A percentile compares a stretch with the other conserved stretches of the same genome.
phyloP scores from a whole-genome alignment of 2,329 filamentous ascomycete genomes.

The Thielaviopsis cerberus region DNA sequence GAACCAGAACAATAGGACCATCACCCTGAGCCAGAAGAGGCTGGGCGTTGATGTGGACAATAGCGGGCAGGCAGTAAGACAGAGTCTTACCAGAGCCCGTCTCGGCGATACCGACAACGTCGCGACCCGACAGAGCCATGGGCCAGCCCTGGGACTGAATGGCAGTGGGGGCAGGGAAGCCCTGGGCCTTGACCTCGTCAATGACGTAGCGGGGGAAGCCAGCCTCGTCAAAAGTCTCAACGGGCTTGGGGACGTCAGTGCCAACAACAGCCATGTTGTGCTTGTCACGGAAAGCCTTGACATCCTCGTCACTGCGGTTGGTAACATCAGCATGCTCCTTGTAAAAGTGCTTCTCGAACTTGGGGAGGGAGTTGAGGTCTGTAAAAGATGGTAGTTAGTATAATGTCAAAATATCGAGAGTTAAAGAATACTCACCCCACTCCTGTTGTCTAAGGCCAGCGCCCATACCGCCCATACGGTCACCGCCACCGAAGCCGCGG shows the following conservation, averaged over 20 bases:
- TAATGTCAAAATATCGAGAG: conserved; percentile 65
- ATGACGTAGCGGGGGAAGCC: conserved; percentile 94
- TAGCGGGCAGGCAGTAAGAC: conserved; percentile 92
- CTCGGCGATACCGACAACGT: conserved; percentile 97
- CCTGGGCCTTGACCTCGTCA: conserved; percentile 95
- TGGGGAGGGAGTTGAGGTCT: conserved; percentile 71
- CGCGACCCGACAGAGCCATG: conserved; percentile 93
- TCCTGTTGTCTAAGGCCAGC: conserved; percentile 79
- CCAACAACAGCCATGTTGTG: conserved; percentile 73
- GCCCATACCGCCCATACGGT: conserved; percentile 96
- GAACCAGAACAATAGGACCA: conserved; percentile 86
- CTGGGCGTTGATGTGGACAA: conserved; percentile 98
- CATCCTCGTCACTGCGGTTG: conserved; percentile 55
- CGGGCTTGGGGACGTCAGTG: conserved; percentile 68
- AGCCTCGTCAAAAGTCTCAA: conserved; percentile 94
- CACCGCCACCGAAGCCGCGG: conserved; percentile 66
- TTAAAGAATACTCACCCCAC: conserved; percentile 71
- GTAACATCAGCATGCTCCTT: conserved; percentile 76
- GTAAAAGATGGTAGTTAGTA: conserved; percentile 23
- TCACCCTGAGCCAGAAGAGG: conserved; percentile 87
- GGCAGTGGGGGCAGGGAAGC: conserved; percentile 75
- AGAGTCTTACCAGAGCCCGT: conserved; percentile 99
- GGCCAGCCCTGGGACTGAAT: conserved; percentile 99
- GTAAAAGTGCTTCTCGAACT: conserved; percentile 99
- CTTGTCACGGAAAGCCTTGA: conserved; percentile 72